Evolutionary conservation across 2,329 filamentous ascomycete species (phyloP).

Genomic region (Helicocarpus griseus): DNA sequence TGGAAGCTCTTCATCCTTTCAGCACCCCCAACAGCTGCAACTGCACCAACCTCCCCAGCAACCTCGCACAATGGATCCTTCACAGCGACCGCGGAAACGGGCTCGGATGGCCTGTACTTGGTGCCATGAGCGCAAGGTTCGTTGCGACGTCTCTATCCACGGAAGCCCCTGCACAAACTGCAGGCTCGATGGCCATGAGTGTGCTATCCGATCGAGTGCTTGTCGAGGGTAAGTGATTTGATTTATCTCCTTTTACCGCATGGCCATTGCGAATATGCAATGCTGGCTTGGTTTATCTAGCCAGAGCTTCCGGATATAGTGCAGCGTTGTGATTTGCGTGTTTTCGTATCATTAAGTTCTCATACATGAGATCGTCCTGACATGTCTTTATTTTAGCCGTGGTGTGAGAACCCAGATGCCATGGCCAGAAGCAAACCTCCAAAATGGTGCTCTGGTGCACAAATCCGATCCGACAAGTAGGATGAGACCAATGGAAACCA

Average conservation of each 20-base stretch:
- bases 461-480: not conserved
- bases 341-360: not conserved
- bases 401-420: not conserved
- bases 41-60: not conserved
- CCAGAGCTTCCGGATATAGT: no score
- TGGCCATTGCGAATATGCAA: conserved; percentile 43
- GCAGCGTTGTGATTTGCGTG: conserved; percentile 10
- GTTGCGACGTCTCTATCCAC: conserved; percentile 41
- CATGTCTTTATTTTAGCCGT: not conserved
- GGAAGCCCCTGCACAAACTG: conserved; percentile 25
- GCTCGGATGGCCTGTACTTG: conserved; percentile 24
- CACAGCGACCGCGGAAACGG: conserved; percentile 15
- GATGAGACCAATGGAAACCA: conserved; percentile 1
- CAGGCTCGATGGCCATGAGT: conserved; percentile 15
- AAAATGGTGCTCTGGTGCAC: conserved; percentile 1
- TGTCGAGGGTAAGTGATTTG: conserved; percentile 21
- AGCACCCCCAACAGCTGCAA: not conserved
- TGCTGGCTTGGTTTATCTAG: conserved; percentile 26
- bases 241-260: conserved; percentile 40
- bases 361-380: not conserved
- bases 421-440: not conserved
- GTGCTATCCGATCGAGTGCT: conserved; percentile 21
- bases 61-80: not conserved
- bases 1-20: not conserved
- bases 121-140: conserved; percentile 36